Percentiles rank a stretch among this genome's conserved stretches.
phyloP scores from a whole-genome alignment of 805 yeast species.

The Scheffersomyces amazonensis region DNA sequence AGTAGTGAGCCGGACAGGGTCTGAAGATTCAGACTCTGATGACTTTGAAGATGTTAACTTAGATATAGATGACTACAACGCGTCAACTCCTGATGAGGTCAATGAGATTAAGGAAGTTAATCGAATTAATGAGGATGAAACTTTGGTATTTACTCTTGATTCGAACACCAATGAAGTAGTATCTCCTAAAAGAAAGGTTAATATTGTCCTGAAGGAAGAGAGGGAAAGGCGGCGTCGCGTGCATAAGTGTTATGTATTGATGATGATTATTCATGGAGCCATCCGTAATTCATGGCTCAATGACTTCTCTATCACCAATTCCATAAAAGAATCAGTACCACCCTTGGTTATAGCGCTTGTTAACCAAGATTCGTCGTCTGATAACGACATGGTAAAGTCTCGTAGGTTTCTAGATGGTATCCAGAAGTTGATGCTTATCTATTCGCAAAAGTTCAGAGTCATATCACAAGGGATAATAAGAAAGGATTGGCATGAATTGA shows the following conservation, averaged over 20 bases:
- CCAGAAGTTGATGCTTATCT: constrained; percentile 60
- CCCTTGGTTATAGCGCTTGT: constrained; percentile 43
- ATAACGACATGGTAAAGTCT: constrained; percentile 42
- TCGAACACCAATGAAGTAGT: constrained; percentile 13
- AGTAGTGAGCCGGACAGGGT: too few species aligned
- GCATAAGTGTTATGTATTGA: constrained; percentile 58
- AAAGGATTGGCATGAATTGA: constrained; percentile 33
- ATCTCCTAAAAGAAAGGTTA: constrained; percentile 16
- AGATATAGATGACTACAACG: neutral
- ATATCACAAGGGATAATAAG: constrained; percentile 35
- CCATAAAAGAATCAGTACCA: constrained; percentile 48
- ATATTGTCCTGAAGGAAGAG: constrained; percentile 53
- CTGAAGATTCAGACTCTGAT: constrained; percentile 14
- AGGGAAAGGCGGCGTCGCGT: constrained; percentile 46
- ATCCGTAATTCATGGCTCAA: constrained; percentile 75
- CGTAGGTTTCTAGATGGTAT: constrained; percentile 75
- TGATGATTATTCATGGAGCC: constrained; percentile 65
- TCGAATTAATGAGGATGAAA: neutral
- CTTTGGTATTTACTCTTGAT: neutral
- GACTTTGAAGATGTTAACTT: constrained; percentile 30
- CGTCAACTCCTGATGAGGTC: too few species aligned
- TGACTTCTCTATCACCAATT: constrained; percentile 36
- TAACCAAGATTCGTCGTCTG: constrained; percentile 16
- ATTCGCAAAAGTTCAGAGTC: constrained; percentile 55
- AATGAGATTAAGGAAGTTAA: too few species aligned